Evolutionary conservation across 345 rosid species (phyloP), one percentile per base, ranked within the genome.

Genomic region (Populus pruinosa): DNA sequence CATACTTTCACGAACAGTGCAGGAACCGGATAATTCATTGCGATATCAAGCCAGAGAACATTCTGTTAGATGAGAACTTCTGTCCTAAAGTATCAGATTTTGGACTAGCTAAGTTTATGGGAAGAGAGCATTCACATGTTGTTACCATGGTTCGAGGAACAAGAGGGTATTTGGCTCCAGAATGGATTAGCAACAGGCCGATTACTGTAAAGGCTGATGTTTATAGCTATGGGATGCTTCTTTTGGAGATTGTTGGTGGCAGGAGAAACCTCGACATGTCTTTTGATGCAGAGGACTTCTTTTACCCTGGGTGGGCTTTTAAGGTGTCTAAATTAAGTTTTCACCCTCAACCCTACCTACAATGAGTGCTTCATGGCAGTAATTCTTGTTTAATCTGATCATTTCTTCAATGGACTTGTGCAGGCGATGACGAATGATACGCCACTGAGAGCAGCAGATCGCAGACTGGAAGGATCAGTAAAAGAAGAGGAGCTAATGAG

Each of bases 281-380:
- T 61, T 74, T 74, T 14, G 65, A 74, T 11, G 81, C 76, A 2
- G 76, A 82, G 25, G 79, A 78, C 64, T 94, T 94, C 90, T 94
- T 89, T 77, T 93, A 87, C 72, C 97, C 97, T 9, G 95, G 97
- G 64, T 89, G 91, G 95, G 97, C 97, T 21, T 93, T 79, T 27
- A 94, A 94, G 93, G 97, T 92, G 81, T 11, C 39, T 7, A 12
- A 33, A 33, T 33, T 0, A 38, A 59, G 5, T 53, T 18, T 13
- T 16, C 29, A 43, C 14, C 2, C 50, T 65, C 69, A 65, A 16
- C 20, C 36, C 6, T 0, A 35, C 27, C 14, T 25, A 63, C 67
- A 63, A 2, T 5, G 9, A 16, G 8, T 6, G 20, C 21, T 65
- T 20, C 59, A 53, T 27, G 67, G 35, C 67, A 11, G 5, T 3